These are phyloP conservation scores for Cupressus sempervirens DNA, from an alignment of 75 land plant species.

Conservation along the genomic window DNA sequence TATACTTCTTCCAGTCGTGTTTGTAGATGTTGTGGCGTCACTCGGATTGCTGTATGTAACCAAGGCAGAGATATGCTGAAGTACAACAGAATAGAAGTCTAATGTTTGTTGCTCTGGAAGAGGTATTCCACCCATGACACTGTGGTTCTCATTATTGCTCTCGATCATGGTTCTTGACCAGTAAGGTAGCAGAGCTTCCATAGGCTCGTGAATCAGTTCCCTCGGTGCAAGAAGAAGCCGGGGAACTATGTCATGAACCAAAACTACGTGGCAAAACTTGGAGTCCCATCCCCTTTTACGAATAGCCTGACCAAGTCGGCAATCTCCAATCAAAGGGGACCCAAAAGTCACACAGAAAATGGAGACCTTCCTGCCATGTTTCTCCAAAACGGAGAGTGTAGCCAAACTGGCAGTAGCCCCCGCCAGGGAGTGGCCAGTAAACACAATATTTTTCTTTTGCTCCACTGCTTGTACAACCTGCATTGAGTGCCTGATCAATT, in stretches of 20 bases:
- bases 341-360: conserved; percentile 61
- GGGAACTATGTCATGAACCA: conserved; percentile 47
- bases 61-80: conserved; percentile 26
- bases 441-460: not conserved
- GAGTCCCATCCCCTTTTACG: conserved; percentile 41
- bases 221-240: conserved; percentile 48
- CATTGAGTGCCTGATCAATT: not conserved
- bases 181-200: conserved; percentile 25
- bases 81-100: conserved; percentile 18
- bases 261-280: conserved; percentile 42
- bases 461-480: not conserved
- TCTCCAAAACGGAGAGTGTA: not conserved
- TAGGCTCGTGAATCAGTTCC: conserved; percentile 20
- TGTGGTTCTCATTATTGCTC: not conserved
- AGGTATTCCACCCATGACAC: not conserved
- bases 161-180: not conserved
- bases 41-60: conserved; percentile 31
- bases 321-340: conserved; percentile 52
- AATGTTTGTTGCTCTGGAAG: conserved; percentile 1
- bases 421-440: conserved; percentile 10
- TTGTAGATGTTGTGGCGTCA: conserved; percentile 32
- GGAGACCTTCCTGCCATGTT: not conserved
- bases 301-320: conserved; percentile 34
- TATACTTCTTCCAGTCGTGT: conserved; percentile 24
- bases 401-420: conserved; percentile 4